phyloP scores from a whole-genome alignment of 2,329 filamentous ascomycete species.

The Purpureocillium lavendulum region DNA sequence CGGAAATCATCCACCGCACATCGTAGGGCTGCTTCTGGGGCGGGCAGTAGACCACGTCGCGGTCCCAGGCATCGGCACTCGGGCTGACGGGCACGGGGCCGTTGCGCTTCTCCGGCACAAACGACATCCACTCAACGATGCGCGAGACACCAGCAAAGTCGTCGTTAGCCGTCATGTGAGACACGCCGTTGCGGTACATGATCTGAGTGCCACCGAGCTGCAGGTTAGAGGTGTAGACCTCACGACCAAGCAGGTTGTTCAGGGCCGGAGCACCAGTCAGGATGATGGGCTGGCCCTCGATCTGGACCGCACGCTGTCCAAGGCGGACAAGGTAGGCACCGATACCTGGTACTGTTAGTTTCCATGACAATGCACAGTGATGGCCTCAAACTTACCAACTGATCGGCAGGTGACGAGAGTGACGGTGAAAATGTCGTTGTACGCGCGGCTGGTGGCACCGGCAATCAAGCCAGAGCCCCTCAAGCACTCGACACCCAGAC shows the following conservation, averaged over 20 bases:
- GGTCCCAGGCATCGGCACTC: slow-evolving; percentile 81
- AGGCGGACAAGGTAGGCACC: slow-evolving; percentile 98
- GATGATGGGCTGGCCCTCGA: slow-evolving; percentile 98
- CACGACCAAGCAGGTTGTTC: slow-evolving; percentile 95
- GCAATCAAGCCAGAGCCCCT: slow-evolving; percentile 96
- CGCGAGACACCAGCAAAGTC: slow-evolving; percentile 97
- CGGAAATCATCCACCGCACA: slow-evolving; percentile 85
- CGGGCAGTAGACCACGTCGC: slow-evolving; percentile 78
- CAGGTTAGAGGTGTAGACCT: slow-evolving; percentile 98
- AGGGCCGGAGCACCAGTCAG: slow-evolving; percentile 93
- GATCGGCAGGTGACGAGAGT: slow-evolving; percentile 97
- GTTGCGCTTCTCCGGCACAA: slow-evolving; percentile 90
- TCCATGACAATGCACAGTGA: neutral
- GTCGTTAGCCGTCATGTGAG: slow-evolving; percentile 95
- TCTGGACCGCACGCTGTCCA: slow-evolving; percentile 95
- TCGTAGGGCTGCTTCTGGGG: slow-evolving; percentile 82
- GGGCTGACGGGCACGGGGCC: slow-evolving; percentile 88
- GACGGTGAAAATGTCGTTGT: slow-evolving; percentile 98
- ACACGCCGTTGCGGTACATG: slow-evolving; percentile 99
- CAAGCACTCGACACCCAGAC: slow-evolving; percentile 94
- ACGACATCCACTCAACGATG: slow-evolving; percentile 98
- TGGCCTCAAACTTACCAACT: slow-evolving; percentile 56
- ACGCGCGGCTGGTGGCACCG: slow-evolving; percentile 91
- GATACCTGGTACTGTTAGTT: slow-evolving; percentile 50
- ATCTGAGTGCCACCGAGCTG: slow-evolving; percentile 99